Conservation (phyloP, 2,329 filamentous ascomycete genomes). For the Elsinoe arachidis region DNA sequence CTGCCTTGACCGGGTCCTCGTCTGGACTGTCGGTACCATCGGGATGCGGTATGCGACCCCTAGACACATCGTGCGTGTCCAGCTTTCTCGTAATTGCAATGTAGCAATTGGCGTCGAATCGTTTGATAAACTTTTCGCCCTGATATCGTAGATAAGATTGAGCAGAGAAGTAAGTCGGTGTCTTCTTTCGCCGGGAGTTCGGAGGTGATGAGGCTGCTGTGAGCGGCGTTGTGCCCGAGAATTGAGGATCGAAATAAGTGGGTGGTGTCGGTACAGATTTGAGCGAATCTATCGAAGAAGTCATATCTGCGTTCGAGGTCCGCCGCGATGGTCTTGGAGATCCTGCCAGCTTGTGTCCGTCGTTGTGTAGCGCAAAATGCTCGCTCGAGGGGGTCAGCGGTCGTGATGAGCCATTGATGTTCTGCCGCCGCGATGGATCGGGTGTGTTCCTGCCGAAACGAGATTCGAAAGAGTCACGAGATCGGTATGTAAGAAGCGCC, state of each 20-base stretch:
- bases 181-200: slow-evolving; percentile 32
- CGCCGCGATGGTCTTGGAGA: slow-evolving; percentile 36
- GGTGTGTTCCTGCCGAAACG: slow-evolving; percentile 90
- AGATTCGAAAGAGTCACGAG: slow-evolving; percentile 91
- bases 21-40: slow-evolving; percentile 12
- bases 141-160: slow-evolving; percentile 97
- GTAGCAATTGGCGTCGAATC: slow-evolving; percentile 98
- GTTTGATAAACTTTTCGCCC: slow-evolving; percentile 89
- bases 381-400: slow-evolving; percentile 35
- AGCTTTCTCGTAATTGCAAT: slow-evolving; percentile 97
- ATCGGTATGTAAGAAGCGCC: slow-evolving; percentile 88
- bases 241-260: slow-evolving; percentile 37
- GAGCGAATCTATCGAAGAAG: slow-evolving; percentile 20
- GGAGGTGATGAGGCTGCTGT: slow-evolving; percentile 20
- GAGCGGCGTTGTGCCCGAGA: slow-evolving; percentile 34
- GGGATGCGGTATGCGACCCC: slow-evolving; percentile 47
- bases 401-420: slow-evolving; percentile 59
- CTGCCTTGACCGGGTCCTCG: slow-evolving; percentile 57
- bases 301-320: slow-evolving; percentile 22
- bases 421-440: slow-evolving; percentile 73
- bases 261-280: slow-evolving; percentile 16
- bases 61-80: slow-evolving; percentile 90
- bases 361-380: slow-evolving; percentile 46
- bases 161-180: slow-evolving; percentile 84
- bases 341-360: slow-evolving; percentile 41